Evolutionary conservation across 2,329 filamentous ascomycete species (phyloP), one percentile per base, ranked within the genome.

Genomic region (Trichophyton schoenleinii): DNA sequence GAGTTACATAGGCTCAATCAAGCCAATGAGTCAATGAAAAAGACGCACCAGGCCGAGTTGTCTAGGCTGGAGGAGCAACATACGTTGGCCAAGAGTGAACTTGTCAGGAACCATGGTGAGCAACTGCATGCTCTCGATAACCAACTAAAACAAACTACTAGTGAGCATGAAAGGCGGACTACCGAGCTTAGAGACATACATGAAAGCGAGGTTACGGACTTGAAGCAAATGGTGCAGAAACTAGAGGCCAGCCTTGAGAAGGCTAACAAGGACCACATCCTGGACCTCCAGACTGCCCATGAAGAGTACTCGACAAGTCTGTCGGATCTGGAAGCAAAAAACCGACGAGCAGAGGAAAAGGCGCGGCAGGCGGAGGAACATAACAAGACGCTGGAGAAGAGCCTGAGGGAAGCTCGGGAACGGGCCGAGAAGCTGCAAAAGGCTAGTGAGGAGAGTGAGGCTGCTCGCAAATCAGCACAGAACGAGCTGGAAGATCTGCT

Each of bases 401-500:
- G 65, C 34, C 63, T 70, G 5, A 71, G 68, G 60, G 66, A 65
- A 11, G 59, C 65, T 2, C 68, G 68, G 60, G 64, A 67, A 28
- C 69, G 69, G 25, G 64, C 74, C 25, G 67, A 70, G 38, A 73
- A 71, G 65, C 67, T 66, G n/a, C 67, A 72, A 34, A 63, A 64
- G 1, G 70, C 73, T 48, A 67, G 64, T 69, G 65, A 67, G 9
- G 75, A 81, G 65, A 85, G 82, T 64, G 83, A 85, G 66, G 80
- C 83, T 63, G 84, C 87, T 62, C 84, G 82, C 61, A 79, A 83
- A 63, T 75, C 81, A 1, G 80, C 81, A 3, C 88, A 92, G 70
- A 80, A 82, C 2, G 89, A 94, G 72, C 78, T 92, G 53, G 89
- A 94, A 66, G 89, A 94, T 71, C 78, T 92, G 60, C 76, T 94